Evolutionary conservation across 108 stramenopile genomes (phyloP).

Genomic region (Mediolabrus comicus): DNA sequence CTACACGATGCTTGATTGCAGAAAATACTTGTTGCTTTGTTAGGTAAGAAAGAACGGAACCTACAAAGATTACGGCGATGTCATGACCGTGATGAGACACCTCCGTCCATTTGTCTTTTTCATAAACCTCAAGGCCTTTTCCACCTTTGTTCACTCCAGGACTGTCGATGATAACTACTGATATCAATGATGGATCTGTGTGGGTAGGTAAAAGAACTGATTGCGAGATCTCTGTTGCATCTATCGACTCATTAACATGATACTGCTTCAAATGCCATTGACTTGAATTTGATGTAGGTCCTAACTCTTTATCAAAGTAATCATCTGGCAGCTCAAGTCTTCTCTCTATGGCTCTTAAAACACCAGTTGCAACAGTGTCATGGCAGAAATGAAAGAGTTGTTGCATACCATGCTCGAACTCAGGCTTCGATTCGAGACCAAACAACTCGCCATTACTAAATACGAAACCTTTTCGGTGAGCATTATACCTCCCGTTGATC

Average conservation of each 20-base stretch:
- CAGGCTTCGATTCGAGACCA: not conserved
- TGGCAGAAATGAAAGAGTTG: slow-evolving; percentile 48
- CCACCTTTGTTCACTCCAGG: slow-evolving; percentile 41
- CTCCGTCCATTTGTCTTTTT: slow-evolving; percentile 46
- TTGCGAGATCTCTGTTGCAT: not conserved
- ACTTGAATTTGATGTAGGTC: slow-evolving; percentile 58
- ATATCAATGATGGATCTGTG: slow-evolving; percentile 86
- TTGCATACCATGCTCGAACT: slow-evolving; percentile 24
- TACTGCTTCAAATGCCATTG: slow-evolving; percentile 89
- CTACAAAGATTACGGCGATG: slow-evolving; percentile 74
- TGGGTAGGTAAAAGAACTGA: slow-evolving; percentile 60
- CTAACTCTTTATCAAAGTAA: slow-evolving; percentile 64
- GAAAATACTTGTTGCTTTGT: slow-evolving; percentile 55
- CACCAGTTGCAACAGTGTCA: slow-evolving; percentile 46
- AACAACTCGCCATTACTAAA: slow-evolving; percentile 68
- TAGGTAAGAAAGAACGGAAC: slow-evolving; percentile 67
- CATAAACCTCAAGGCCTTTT: slow-evolving; percentile 58
- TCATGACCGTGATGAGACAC: slow-evolving; percentile 65
- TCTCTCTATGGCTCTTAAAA: slow-evolving; percentile 58
- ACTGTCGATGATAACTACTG: slow-evolving; percentile 69
- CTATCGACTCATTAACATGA: slow-evolving; percentile 12
- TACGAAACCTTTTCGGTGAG: slow-evolving; percentile 74
- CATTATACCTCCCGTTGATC: slow-evolving; percentile 66
- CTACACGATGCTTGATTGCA: slow-evolving; percentile 69
- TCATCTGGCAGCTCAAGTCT: slow-evolving; percentile 36